phyloP scores from a whole-genome alignment of 805 yeast genomes.

The Cyberlindnera meyerae region DNA sequence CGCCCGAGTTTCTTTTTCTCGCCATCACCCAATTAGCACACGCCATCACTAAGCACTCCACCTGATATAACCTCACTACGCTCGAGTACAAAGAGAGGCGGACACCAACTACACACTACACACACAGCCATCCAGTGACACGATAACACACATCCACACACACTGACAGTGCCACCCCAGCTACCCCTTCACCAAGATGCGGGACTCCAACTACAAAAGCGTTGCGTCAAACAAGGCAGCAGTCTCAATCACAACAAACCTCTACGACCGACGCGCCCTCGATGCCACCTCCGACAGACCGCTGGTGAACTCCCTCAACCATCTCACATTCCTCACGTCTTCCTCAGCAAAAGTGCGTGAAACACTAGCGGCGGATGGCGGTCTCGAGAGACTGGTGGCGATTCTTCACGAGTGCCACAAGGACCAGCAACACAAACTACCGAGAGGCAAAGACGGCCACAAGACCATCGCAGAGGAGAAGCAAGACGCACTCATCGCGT shows the following conservation, averaged over 20 bases:
- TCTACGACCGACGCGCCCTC: slow-evolving; percentile 87
- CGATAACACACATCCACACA: background rate
- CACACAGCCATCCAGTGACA: too few species aligned
- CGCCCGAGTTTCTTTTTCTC: too few species aligned
- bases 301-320: slow-evolving; percentile 84
- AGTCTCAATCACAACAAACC: slow-evolving; percentile 81
- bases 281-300: slow-evolving; percentile 90
- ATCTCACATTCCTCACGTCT: slow-evolving; percentile 80
- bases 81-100: too few species aligned
- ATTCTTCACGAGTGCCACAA: slow-evolving; percentile 71
- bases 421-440: slow-evolving; percentile 1
- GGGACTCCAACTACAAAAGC: slow-evolving; percentile 84
- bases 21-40: too few species aligned
- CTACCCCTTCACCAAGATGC: slow-evolving; percentile 53
- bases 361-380: slow-evolving; percentile 85
- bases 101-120: too few species aligned
- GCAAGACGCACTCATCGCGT: slow-evolving; percentile 57
- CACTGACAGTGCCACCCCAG: too few species aligned
- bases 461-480: slow-evolving; percentile 30
- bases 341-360: slow-evolving; percentile 87
- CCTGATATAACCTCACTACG: too few species aligned
- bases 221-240: slow-evolving; percentile 82
- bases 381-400: slow-evolving; percentile 80
- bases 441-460: slow-evolving; percentile 6
- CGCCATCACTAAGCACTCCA: too few species aligned